Base-by-base conservation (phyloP, 2,329 filamentous ascomycete species). In the Clonostachys rosea region DNA sequence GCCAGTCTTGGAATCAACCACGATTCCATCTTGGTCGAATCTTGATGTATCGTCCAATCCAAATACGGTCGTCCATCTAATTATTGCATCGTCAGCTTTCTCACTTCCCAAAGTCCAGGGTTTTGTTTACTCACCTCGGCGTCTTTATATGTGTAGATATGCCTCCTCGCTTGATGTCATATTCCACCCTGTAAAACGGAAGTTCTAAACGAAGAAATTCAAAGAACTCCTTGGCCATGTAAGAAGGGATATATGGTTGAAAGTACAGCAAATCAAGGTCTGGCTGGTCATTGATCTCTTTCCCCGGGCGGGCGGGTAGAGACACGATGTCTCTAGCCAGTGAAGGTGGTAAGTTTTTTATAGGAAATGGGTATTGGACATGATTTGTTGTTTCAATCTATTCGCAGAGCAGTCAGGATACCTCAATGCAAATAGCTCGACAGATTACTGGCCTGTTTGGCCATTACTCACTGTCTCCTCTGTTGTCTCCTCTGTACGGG, bases 241-340 rank as follows among this genome's bases (percentile, higher is more conserved):
- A 63, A 3, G 71, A 66, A 0, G 84, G 77, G 5, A 91, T 74
- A 52, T 87, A 91, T 0, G 87, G 87, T 56, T 89, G 76, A 60
- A 86, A 91, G 64, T 89, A 89, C 9, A 91, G 65, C 0, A 92
- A 71, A 59, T 91, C 85, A 0, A 91, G 74, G 52, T 91, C 78
- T 0, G 80, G 77, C 56, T 87, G 81, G 57, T 89, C 74, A 54
- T 81, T 81, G 53, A 91, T 84, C 4, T 61, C 56, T 42, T 67
- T 73, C 2, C 75, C 78, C 50, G 78, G 70, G 17, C 73, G 66
- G 1, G 75, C 73, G 6, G 84, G 81, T 2, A 75, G 55, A 5
- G 68, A 71, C 0, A 58, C 50, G 3, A 79, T 48, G 42, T 71
- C 68, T 14, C 57, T 61, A 43, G 58, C 59, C 9, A 78, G 54